Evolutionary conservation across 768 basidiomycete genomes (phyloP).

Genomic region (Gloeopeniophorella convolvens): DNA sequence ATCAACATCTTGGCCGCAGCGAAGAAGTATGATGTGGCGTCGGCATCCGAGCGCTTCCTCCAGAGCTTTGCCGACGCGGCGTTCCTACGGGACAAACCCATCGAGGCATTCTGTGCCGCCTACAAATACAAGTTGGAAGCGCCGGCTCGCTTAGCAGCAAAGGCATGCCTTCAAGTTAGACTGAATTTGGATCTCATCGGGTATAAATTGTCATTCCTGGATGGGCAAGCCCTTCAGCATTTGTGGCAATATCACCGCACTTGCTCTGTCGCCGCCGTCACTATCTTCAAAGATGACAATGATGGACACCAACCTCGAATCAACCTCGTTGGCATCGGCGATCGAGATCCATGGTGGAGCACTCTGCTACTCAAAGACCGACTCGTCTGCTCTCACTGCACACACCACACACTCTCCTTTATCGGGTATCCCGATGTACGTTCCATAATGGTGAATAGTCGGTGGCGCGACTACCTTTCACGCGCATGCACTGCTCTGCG

Average conservation of each 20-base stretch:
- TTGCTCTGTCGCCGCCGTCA: not conserved
- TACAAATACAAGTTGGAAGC: not conserved
- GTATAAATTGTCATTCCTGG: not conserved
- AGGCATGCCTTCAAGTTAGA: not conserved
- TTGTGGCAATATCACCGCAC: slow-evolving; percentile 2
- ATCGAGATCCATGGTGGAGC: too few species aligned
- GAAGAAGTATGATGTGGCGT: not conserved
- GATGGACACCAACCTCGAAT: too few species aligned
- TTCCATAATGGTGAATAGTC: too few species aligned
- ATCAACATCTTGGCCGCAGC: not conserved
- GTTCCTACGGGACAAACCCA: not conserved
- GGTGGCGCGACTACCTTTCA: too few species aligned
- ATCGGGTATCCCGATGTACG: too few species aligned
- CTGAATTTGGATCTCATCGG: not conserved
- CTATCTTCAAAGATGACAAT: too few species aligned
- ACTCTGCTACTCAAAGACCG: too few species aligned
- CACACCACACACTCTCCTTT: too few species aligned
- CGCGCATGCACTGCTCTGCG: too few species aligned
- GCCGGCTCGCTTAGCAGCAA: not conserved
- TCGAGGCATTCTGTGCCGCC: not conserved
- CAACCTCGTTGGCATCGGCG: too few species aligned
- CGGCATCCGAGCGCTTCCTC: not conserved
- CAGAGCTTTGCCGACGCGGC: not conserved
- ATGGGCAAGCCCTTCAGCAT: not conserved
- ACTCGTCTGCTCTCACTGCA: too few species aligned